These are phyloP conservation scores for Rhynchospora tenuis DNA, from an alignment of 176 grass and related monocot genomes.

Conservation along the genomic window DNA sequence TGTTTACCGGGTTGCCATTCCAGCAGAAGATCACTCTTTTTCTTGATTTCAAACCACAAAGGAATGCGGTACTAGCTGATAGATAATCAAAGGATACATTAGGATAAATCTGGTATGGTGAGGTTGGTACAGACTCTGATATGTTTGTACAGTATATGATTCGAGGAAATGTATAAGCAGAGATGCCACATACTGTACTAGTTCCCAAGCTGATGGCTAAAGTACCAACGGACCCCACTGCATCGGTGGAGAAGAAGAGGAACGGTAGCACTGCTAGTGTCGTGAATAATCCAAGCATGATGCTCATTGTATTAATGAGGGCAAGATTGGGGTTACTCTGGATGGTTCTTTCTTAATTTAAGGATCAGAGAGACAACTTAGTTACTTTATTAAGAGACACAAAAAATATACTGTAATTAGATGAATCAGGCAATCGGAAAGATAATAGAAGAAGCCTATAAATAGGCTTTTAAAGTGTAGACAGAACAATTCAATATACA, in stretches of 20 bases:
- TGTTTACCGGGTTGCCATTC: slow-evolving; percentile 4
- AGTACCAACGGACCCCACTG: slow-evolving; percentile 36
- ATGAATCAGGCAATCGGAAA: too few species aligned
- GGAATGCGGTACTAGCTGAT: slow-evolving; percentile 36
- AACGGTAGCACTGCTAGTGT: not conserved
- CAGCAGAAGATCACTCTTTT: slow-evolving; percentile 65
- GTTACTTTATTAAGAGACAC: too few species aligned
- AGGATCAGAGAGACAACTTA: too few species aligned
- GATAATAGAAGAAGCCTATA: too few species aligned
- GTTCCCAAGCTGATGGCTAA: slow-evolving; percentile 56
- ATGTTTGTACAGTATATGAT: slow-evolving; percentile 26
- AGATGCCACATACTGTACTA: slow-evolving; percentile 52
- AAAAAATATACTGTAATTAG: too few species aligned
- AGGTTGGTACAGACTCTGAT: too few species aligned
- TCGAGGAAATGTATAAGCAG: not conserved
- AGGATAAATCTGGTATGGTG: slow-evolving; percentile 17
- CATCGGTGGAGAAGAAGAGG: not conserved
- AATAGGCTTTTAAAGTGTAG: too few species aligned
- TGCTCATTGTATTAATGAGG: not conserved
- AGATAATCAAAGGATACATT: slow-evolving; percentile 39
- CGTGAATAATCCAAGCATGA: not conserved
- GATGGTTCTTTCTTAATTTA: not conserved
- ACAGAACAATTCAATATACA: too few species aligned
- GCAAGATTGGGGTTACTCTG: not conserved
- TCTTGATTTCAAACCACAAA: slow-evolving; percentile 39